Evolutionary conservation across 73 alveolate genomes (phyloP).

Genomic region (Paramecium primaurelia): DNA sequence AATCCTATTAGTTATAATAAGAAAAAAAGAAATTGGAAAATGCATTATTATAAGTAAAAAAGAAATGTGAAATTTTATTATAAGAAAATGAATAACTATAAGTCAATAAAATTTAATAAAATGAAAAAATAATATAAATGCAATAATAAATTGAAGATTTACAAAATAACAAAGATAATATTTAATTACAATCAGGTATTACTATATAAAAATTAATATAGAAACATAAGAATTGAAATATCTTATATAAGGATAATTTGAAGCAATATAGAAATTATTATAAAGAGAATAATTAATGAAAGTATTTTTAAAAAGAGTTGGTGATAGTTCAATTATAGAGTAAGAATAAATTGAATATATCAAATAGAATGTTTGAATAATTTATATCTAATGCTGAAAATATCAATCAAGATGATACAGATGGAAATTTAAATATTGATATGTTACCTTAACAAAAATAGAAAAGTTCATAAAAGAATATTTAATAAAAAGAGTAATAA

Average conservation of each 20-base stretch:
- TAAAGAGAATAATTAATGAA: constrained; percentile 44
- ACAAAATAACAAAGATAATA: not conserved
- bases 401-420: constrained; percentile 10
- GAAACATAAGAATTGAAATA: constrained; percentile 30
- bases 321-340: constrained; percentile 41
- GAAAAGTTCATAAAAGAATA: not conserved
- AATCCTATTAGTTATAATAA: not conserved
- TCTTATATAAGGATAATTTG: constrained; percentile 34
- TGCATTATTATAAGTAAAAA: not conserved
- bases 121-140: not conserved
- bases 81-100: not conserved
- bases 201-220: not conserved
- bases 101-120: not conserved
- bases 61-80: not conserved
- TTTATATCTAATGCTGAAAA: constrained; percentile 11
- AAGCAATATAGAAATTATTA: constrained; percentile 21
- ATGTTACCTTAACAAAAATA: not conserved
- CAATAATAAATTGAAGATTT: not conserved
- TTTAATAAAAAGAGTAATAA: not conserved
- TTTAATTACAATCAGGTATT: not conserved
- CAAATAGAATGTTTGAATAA: constrained; percentile 32
- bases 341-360: not conserved
- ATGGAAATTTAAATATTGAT: constrained; percentile 3
- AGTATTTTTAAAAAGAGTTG: constrained; percentile 23
- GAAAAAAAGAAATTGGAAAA: constrained; percentile 27